These are phyloP conservation scores for Chytridium lagenaria DNA, from an alignment of 371 early-diverging fungal species.

Conservation along the genomic window DNA sequence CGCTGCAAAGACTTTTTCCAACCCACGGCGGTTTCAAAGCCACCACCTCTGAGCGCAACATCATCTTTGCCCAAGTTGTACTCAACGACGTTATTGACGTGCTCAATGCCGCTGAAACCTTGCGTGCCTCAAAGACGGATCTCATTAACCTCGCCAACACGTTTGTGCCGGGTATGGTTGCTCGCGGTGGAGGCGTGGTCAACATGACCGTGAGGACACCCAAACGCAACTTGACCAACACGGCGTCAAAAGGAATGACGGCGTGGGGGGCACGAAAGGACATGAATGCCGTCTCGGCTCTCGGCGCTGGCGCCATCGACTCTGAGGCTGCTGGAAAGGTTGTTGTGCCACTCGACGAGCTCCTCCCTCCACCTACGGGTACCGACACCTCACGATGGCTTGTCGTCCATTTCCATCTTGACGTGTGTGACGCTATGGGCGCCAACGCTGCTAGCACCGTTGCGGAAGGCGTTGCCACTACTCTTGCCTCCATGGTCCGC, in stretches of 20 bases:
- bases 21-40: slow-evolving; percentile 60
- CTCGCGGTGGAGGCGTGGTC: slow-evolving; percentile 70
- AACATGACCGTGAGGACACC: slow-evolving; percentile 56
- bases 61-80: slow-evolving; percentile 67
- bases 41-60: slow-evolving; percentile 61
- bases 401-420: slow-evolving; percentile 70
- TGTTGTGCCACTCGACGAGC: slow-evolving; percentile 9
- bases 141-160: slow-evolving; percentile 61
- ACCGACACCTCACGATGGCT: slow-evolving; percentile 50
- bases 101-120: slow-evolving; percentile 32
- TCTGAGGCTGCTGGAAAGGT: slow-evolving; percentile 7
- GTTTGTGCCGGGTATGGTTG: slow-evolving; percentile 64
- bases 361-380: slow-evolving; percentile 3
- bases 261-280: neutral
- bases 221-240: neutral
- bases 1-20: slow-evolving; percentile 68
- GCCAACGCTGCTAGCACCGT: slow-evolving; percentile 70
- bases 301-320: neutral
- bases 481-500: slow-evolving; percentile 55
- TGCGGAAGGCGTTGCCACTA: slow-evolving; percentile 66
- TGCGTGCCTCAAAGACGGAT: slow-evolving; percentile 13
- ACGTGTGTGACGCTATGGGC: slow-evolving; percentile 78
- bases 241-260: neutral
- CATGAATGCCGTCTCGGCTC: neutral
- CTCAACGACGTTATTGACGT: slow-evolving; percentile 60